A percentile compares a stretch with the other conserved stretches of the same genome.
These are phyloP conservation scores for Aphanomyces astaci DNA, from an alignment of 352 stramenopile species.

Conservation along the genomic window DNA sequence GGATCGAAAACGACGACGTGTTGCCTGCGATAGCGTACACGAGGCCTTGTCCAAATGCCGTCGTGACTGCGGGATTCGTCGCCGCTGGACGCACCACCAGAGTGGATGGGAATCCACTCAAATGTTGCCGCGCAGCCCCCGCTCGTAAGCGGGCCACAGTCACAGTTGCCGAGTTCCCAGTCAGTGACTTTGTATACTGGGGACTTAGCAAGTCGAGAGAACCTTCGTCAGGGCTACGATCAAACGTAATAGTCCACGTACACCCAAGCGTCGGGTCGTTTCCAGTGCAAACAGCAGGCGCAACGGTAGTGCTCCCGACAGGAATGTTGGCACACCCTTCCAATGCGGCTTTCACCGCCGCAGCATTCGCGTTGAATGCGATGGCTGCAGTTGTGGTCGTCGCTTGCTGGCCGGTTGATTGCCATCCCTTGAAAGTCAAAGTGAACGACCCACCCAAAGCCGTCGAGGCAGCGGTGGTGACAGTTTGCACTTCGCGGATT, in stretches of 20 bases:
- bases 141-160: constrained; percentile 32
- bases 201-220: constrained; percentile 22
- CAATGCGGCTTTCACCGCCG: constrained; percentile 47
- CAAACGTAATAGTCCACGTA: constrained; percentile 62
- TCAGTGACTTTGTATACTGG: constrained; percentile 8
- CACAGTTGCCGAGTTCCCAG: constrained; percentile 56
- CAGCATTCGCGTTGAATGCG: constrained; percentile 35
- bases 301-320: constrained; percentile 28
- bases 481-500: constrained; percentile 60
- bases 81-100: constrained; percentile 39
- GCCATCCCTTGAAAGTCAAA: constrained; percentile 37
- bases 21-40: constrained; percentile 48
- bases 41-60: constrained; percentile 52
- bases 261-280: constrained; percentile 47
- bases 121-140: constrained; percentile 27
- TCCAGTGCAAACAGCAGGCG: constrained; percentile 32
- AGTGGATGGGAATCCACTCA: constrained; percentile 63
- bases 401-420: background rate
- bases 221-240: constrained; percentile 17
- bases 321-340: constrained; percentile 56
- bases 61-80: constrained; percentile 68
- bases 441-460: constrained; percentile 56
- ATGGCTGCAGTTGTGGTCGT: constrained; percentile 42
- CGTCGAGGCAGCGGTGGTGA: constrained; percentile 45
- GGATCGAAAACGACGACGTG: constrained; percentile 51